Evolutionary conservation across 192 early-diverging fungal genomes (phyloP).

Genomic region (Rhizoclosmatium sp.): DNA sequence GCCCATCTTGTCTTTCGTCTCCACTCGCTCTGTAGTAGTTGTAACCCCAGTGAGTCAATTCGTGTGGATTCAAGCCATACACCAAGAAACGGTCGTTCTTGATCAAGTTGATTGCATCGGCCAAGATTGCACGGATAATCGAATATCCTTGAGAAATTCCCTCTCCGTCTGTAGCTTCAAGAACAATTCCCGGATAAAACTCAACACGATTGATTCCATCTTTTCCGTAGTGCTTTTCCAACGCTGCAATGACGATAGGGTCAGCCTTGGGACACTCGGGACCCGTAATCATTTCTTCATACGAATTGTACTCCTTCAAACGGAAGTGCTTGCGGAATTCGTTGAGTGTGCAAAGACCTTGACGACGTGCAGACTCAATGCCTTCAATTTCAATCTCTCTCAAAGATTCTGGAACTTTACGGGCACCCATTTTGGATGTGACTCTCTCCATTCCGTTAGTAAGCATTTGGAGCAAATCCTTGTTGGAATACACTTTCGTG

Average conservation of each 20-base stretch:
- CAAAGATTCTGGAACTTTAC: constrained; percentile 46
- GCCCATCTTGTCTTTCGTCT: neutral
- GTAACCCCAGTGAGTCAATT: constrained; percentile 57
- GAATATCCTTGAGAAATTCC: constrained; percentile 57
- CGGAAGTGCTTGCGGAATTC: constrained; percentile 54
- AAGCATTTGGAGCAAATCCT: constrained; percentile 35
- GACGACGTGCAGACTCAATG: constrained; percentile 47
- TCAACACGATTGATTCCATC: constrained; percentile 51
- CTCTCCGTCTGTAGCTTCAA: constrained; percentile 51
- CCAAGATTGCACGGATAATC: constrained; percentile 52
- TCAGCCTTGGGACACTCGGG: constrained; percentile 27
- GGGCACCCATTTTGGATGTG: constrained; percentile 46
- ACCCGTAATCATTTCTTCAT: constrained; percentile 46
- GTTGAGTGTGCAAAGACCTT: constrained; percentile 57
- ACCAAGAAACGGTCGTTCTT: constrained; percentile 58
- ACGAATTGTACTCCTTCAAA: constrained; percentile 38
- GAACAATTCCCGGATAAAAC: constrained; percentile 57
- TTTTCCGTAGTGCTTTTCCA: constrained; percentile 50
- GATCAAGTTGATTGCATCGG: constrained; percentile 58
- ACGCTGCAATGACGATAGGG: constrained; percentile 19
- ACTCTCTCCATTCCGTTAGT: neutral
- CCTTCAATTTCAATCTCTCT: constrained; percentile 53
- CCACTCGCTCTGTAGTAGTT: constrained; percentile 28
- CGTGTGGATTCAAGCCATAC: constrained; percentile 49
- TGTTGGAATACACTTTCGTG: constrained; percentile 34